Percentiles rank a stretch among this genome's conserved stretches.
These are phyloP conservation scores for Neofusicoccum ribis DNA, from an alignment of 2,329 filamentous ascomycete species.

Conservation along the genomic window DNA sequence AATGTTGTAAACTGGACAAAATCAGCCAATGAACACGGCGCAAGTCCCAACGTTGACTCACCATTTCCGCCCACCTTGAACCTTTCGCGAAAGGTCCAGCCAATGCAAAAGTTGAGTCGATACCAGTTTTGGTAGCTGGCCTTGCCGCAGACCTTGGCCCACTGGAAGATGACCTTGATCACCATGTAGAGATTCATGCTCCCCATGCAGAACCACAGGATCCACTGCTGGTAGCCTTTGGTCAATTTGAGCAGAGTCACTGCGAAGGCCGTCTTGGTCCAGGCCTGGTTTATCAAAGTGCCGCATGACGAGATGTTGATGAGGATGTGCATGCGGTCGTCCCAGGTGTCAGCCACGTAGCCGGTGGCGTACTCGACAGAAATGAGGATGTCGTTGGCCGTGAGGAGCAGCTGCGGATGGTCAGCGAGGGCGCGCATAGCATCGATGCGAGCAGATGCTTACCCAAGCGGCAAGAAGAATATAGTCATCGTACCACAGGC, in stretches of 20 bases:
- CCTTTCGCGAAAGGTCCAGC: slow-evolving; percentile 39
- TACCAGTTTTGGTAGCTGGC: slow-evolving; percentile 50
- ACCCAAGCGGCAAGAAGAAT: slow-evolving; percentile 41
- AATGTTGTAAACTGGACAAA: slow-evolving; percentile 51
- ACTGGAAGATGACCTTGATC: slow-evolving; percentile 52
- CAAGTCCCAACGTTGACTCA: slow-evolving; percentile 28
- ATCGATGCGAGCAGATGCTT: slow-evolving; percentile 18
- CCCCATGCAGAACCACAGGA: slow-evolving; percentile 53
- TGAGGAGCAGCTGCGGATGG: slow-evolving; percentile 39
- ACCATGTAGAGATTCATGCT: slow-evolving; percentile 53
- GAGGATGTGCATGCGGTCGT: slow-evolving; percentile 55
- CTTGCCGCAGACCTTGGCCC: slow-evolving; percentile 50
- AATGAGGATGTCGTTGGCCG: slow-evolving; percentile 50
- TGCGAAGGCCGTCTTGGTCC: slow-evolving; percentile 42
- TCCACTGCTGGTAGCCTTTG: slow-evolving; percentile 44
- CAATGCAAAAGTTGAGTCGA: slow-evolving; percentile 49
- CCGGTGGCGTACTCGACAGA: slow-evolving; percentile 50
- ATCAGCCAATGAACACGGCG: slow-evolving; percentile 21
- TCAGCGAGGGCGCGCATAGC: background rate
- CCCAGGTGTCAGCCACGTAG: slow-evolving; percentile 51
- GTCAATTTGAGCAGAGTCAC: slow-evolving; percentile 46
- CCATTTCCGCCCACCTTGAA: slow-evolving; percentile 56
- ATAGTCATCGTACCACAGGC: slow-evolving; percentile 44
- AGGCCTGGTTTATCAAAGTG: slow-evolving; percentile 39
- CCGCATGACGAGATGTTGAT: slow-evolving; percentile 48